phyloP scores from a whole-genome alignment of 2,329 filamentous ascomycete genomes.

The Stylonectria norvegica region DNA sequence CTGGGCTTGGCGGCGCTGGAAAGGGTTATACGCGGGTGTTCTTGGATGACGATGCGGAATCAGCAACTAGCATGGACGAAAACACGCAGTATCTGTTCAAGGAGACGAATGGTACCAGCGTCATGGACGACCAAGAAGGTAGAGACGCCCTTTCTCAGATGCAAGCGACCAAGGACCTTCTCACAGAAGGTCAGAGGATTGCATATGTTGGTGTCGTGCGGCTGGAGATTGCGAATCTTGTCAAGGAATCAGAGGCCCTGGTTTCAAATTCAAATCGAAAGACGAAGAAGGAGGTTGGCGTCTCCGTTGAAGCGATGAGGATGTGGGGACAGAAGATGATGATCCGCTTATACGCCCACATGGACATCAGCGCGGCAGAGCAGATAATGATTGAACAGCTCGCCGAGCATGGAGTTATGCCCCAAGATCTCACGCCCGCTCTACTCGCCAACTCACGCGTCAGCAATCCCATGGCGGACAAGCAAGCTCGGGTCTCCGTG shows the following conservation, averaged over 20 bases:
- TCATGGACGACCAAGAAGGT: slow-evolving; percentile 72
- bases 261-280: slow-evolving; percentile 58
- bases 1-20: slow-evolving; percentile 78
- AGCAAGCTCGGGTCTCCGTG: slow-evolving; percentile 12
- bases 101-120: slow-evolving; percentile 57
- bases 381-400: slow-evolving; percentile 99
- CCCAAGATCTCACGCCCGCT: slow-evolving; percentile 76
- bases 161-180: slow-evolving; percentile 89
- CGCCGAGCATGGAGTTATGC: slow-evolving; percentile 83
- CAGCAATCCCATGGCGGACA: slow-evolving; percentile 79
- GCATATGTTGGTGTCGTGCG: slow-evolving; percentile 92
- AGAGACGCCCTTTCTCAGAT: slow-evolving; percentile 86
- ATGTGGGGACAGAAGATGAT: slow-evolving; percentile 99
- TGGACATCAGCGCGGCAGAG: slow-evolving; percentile 89
- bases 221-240: slow-evolving; percentile 75
- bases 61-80: slow-evolving; percentile 93
- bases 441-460: slow-evolving; percentile 91
- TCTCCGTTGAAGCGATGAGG: slow-evolving; percentile 72
- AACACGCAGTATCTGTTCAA: slow-evolving; percentile 96
- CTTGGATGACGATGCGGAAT: slow-evolving; percentile 90
- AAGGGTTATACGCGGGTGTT: slow-evolving; percentile 96
- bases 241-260: slow-evolving; percentile 62
- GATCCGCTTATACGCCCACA: slow-evolving; percentile 88
- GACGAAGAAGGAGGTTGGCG: slow-evolving; percentile 67
- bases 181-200: slow-evolving; percentile 93